phyloP scores from a whole-genome alignment of 345 rosid genomes.

The Crucihimalaya himalaica region DNA sequence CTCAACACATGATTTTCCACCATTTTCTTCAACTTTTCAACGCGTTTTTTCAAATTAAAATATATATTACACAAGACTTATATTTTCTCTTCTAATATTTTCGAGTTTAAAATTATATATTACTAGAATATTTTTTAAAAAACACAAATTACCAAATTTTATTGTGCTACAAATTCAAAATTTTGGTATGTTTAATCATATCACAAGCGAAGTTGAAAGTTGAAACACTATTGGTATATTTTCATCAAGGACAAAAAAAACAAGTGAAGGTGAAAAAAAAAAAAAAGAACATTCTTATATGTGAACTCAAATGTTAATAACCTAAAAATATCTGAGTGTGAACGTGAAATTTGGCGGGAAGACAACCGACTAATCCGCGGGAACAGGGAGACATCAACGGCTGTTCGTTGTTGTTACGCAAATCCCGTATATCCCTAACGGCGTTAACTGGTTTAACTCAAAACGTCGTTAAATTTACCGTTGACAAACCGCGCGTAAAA shows the following conservation, averaged over 20 bases:
- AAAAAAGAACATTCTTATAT: not conserved
- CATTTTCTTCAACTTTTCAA: slow-evolving; percentile 1
- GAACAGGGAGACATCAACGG: slow-evolving; percentile 26
- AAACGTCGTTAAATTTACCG: slow-evolving; percentile 1
- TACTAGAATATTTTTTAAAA: too few relatives aligned
- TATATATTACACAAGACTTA: not conserved
- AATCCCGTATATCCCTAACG: slow-evolving; percentile 1
- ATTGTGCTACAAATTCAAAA: not conserved
- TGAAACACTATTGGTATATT: not conserved
- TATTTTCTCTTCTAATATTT: too few relatives aligned
- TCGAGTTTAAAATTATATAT: too few relatives aligned
- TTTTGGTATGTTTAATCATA: not conserved
- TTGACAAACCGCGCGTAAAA: slow-evolving; percentile 7
- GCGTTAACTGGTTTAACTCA: slow-evolving; percentile 14
- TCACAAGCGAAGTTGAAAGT: not conserved
- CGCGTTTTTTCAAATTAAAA: not conserved
- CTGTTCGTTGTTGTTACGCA: slow-evolving; percentile 5
- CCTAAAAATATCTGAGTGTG: slow-evolving; percentile 6
- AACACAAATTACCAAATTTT: not conserved
- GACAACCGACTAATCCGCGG: slow-evolving; percentile 21
- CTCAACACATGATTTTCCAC: not conserved
- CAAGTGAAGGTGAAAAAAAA: not conserved
- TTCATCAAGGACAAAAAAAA: too few relatives aligned
- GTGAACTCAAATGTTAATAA: not conserved
- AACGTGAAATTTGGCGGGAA: slow-evolving; percentile 26